phyloP scores from a whole-genome alignment of 495 filamentous ascomycete species.

The Aspergillus saccharolyticus region DNA sequence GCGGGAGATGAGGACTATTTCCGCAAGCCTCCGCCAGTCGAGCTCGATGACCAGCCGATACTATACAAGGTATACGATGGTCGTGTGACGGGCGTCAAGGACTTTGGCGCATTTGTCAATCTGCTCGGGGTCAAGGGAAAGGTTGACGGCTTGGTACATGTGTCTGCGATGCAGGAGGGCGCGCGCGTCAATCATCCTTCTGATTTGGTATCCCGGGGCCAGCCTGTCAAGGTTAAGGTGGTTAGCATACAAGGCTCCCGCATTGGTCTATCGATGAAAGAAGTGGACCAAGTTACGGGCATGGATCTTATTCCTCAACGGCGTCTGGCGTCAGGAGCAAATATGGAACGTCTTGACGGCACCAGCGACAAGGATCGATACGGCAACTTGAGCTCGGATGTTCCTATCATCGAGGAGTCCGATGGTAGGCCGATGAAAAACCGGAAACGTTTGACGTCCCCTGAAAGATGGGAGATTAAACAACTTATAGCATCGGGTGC shows the following conservation, averaged over 20 bases:
- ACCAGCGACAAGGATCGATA: slow-evolving; percentile 44
- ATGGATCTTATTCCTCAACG: slow-evolving; percentile 76
- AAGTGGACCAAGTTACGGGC: slow-evolving; percentile 89
- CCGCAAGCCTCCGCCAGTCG: slow-evolving; percentile 64
- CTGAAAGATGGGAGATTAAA: slow-evolving; percentile 94
- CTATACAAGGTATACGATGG: slow-evolving; percentile 89
- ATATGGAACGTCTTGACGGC: slow-evolving; percentile 75
- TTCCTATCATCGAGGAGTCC: slow-evolving; percentile 63
- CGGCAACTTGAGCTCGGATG: slow-evolving; percentile 51
- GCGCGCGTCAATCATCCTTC: slow-evolving; percentile 87
- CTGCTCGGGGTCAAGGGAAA: slow-evolving; percentile 80
- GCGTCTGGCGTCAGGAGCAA: slow-evolving; percentile 84
- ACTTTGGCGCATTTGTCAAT: slow-evolving; percentile 95
- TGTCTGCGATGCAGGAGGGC: slow-evolving; percentile 89
- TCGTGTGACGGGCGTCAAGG: slow-evolving; percentile 82
- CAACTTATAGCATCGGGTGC: slow-evolving; percentile 94
- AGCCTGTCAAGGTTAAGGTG: slow-evolving; percentile 90
- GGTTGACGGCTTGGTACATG: slow-evolving; percentile 89
- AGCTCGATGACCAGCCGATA: slow-evolving; percentile 75
- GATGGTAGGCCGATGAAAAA: slow-evolving; percentile 50
- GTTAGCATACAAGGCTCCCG: slow-evolving; percentile 74
- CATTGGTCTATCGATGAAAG: slow-evolving; percentile 93
- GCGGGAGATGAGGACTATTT: slow-evolving; percentile 60
- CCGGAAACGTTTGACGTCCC: slow-evolving; percentile 91
- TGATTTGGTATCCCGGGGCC: slow-evolving; percentile 74